These are phyloP conservation scores for Hygrocybe punicea DNA, from an alignment of 768 basidiomycete genomes.

Conservation along the genomic window DNA sequence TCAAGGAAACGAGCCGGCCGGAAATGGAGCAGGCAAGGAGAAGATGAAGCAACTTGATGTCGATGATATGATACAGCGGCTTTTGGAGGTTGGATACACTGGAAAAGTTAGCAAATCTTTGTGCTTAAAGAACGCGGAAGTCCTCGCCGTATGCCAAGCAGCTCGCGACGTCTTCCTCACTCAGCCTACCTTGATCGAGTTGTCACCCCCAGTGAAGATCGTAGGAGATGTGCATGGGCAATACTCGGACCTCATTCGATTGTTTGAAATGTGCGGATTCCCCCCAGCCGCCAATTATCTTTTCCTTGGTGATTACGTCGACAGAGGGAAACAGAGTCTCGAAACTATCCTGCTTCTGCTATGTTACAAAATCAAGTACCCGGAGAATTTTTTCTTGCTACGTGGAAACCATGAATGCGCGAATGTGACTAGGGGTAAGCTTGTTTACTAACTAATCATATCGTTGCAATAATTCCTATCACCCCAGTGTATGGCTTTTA, in stretches of 20 bases:
- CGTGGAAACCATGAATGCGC: constrained; percentile 99
- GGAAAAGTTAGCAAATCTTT: constrained; percentile 97
- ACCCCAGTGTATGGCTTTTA: constrained; percentile 96
- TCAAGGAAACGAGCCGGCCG: constrained; percentile 39
- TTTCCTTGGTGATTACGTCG: constrained; percentile 98
- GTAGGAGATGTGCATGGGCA: constrained; percentile 99
- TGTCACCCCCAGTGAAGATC: constrained; percentile 98
- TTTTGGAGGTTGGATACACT: constrained; percentile 94
- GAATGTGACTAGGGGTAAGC: constrained; percentile 94
- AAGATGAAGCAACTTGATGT: constrained; percentile 78
- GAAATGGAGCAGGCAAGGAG: constrained; percentile 50
- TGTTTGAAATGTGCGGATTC: constrained; percentile 99
- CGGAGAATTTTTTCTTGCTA: constrained; percentile 97
- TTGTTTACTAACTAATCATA: constrained; percentile 6
- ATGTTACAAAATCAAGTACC: constrained; percentile 99
- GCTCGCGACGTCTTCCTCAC: constrained; percentile 94
- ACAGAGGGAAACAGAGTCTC: constrained; percentile 96
- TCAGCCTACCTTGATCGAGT: constrained; percentile 95
- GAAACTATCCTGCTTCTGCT: constrained; percentile 95
- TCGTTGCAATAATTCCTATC: constrained; percentile 15
- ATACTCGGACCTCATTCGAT: constrained; percentile 95
- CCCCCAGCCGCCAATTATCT: constrained; percentile 96
- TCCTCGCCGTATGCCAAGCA: constrained; percentile 88
- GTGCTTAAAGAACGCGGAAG: constrained; percentile 94
- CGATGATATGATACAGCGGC: constrained; percentile 96